Evolutionary conservation across 208 protist species (phyloP).

Genomic region (Endotrypanum monterogeii): DNA sequence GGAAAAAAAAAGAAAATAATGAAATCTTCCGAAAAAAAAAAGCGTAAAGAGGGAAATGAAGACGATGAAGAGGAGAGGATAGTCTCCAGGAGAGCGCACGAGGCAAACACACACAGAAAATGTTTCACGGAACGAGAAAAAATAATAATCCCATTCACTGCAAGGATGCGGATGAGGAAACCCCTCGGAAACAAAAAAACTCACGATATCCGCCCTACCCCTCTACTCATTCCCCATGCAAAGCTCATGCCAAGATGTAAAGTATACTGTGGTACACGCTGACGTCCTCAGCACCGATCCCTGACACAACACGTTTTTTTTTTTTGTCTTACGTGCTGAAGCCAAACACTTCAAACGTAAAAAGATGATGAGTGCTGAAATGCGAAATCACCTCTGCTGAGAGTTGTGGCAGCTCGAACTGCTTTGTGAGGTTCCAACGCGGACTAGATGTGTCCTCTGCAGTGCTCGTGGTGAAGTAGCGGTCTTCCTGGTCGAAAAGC

Average conservation of each 20-base stretch:
- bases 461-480: conserved; percentile 62
- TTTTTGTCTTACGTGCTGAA: conserved; percentile 42
- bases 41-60: not conserved
- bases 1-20: not conserved
- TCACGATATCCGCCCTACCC: not conserved
- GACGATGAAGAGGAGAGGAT: not conserved
- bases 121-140: not conserved
- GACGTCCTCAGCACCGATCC: not conserved
- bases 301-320: not conserved
- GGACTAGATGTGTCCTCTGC: conserved; percentile 44
- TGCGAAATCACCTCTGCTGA: conserved; percentile 48
- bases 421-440: conserved; percentile 58
- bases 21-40: not conserved
- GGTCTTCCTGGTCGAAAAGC: conserved; percentile 53
- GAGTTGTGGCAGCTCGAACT: conserved; percentile 66
- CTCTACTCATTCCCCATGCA: too few species aligned
- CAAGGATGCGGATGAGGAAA: not conserved
- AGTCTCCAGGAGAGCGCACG: too few species aligned
- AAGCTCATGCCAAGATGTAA: not conserved
- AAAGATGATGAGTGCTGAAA: conserved; percentile 52
- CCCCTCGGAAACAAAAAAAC: not conserved
- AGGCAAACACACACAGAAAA: not conserved
- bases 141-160: not conserved
- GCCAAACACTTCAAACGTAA: conserved; percentile 82
- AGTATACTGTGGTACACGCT: too few species aligned